phyloP scores from a whole-genome alignment of 768 basidiomycete species.

The Calvatia gigantea region DNA sequence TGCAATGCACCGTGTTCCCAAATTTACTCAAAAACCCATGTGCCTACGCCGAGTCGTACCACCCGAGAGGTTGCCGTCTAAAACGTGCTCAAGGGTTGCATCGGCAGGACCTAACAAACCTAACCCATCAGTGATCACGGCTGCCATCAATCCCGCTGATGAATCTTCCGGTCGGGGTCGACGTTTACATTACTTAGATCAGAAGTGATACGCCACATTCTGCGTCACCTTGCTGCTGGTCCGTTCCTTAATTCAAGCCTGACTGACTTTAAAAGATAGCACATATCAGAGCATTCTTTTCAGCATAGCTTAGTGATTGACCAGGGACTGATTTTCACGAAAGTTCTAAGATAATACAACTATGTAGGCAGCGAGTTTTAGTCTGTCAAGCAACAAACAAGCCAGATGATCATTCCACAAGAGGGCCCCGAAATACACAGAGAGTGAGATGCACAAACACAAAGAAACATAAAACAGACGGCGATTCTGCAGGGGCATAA shows the following conservation, averaged over 20 bases:
- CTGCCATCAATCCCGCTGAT: neutral
- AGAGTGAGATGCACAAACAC: constrained; percentile 20
- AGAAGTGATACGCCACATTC: neutral
- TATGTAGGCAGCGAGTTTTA: neutral
- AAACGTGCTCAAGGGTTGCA: neutral
- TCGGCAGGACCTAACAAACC: neutral
- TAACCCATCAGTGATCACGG: no score
- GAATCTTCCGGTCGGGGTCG: neutral
- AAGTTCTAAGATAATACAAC: constrained; percentile 9
- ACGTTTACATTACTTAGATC: neutral
- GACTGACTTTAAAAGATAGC: neutral
- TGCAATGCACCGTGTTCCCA: no score
- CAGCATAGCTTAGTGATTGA: neutral
- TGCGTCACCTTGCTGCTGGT: neutral
- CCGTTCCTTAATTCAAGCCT: neutral
- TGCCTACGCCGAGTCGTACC: neutral
- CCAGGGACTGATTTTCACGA: constrained; percentile 1
- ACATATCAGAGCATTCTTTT: neutral
- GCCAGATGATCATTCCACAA: constrained; percentile 17
- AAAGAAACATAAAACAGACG: constrained; percentile 22
- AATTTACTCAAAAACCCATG: neutral
- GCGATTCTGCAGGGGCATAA: constrained; percentile 14
- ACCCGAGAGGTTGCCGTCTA: neutral
- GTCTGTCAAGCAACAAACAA: constrained; percentile 4
- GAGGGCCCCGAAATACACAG: constrained; percentile 16